Evolutionary conservation across 352 stramenopile species (phyloP).

Genomic region (Pythium diclinum): DNA sequence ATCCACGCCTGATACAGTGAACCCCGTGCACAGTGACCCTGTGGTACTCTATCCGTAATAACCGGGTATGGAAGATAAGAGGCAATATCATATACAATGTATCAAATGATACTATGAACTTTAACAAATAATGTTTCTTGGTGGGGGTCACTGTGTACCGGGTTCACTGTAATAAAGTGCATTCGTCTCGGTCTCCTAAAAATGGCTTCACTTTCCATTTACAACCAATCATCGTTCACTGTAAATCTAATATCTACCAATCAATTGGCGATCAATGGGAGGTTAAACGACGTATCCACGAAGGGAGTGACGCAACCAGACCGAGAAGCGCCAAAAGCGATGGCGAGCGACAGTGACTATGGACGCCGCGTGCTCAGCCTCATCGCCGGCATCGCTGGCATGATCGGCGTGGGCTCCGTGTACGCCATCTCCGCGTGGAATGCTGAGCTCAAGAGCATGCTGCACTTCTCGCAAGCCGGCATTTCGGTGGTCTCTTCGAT

Average conservation of each 20-base stretch:
- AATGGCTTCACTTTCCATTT: conserved; percentile 1
- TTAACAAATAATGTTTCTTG: no score
- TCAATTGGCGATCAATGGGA: background rate
- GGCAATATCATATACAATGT: no score
- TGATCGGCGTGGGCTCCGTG: conserved; percentile 71
- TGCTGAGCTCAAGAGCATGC: conserved; percentile 69
- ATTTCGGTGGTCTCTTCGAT: conserved; percentile 76
- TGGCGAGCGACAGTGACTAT: conserved; percentile 8
- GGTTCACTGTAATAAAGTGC: no score
- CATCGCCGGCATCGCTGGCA: conserved; percentile 54
- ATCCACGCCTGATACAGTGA: background rate
- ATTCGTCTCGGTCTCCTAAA: background rate
- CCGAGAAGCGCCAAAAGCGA: background rate
- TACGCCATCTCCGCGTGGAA: conserved; percentile 86
- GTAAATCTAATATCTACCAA: background rate
- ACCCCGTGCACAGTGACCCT: no score
- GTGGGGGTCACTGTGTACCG: no score
- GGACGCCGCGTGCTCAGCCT: conserved; percentile 38
- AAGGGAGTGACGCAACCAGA: background rate
- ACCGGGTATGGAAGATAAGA: no score
- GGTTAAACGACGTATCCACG: background rate
- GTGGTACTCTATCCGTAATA: no score
- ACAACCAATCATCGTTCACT: background rate
- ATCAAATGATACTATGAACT: no score
- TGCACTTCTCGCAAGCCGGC: conserved; percentile 68